phyloP scores from a whole-genome alignment of 305 asterid genomes.

The Fraxinus baroniana region DNA sequence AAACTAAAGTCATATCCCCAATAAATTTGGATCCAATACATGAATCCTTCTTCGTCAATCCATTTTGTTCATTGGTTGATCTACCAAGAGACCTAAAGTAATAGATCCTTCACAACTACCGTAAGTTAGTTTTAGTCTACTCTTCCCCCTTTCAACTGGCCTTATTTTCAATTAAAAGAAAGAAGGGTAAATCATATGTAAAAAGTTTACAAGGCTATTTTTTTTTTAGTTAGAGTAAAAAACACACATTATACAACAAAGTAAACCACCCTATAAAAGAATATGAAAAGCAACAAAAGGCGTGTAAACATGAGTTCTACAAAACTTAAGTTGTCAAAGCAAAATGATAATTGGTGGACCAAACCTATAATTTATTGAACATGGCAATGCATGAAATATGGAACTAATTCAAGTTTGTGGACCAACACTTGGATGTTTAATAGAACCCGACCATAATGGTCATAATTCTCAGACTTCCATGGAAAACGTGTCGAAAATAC shows the following conservation, averaged over 20 bases:
- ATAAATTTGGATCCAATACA: neutral
- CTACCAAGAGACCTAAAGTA: neutral
- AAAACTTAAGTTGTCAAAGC: neutral
- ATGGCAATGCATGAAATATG: neutral
- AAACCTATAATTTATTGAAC: neutral
- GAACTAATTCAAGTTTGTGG: neutral
- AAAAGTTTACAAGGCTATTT: neutral
- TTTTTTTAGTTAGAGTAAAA: neutral
- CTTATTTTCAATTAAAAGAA: neutral
- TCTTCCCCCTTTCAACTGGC: neutral
- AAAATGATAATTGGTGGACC: neutral
- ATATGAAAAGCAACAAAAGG: neutral
- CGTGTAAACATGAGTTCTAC: neutral
- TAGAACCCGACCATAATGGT: neutral
- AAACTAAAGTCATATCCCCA: neutral
- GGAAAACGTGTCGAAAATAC: neutral
- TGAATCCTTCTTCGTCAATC: neutral
- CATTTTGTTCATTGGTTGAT: neutral
- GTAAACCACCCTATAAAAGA: neutral
- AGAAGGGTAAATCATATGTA: neutral
- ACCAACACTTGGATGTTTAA: neutral
- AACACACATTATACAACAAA: neutral
- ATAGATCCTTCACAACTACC: neutral
- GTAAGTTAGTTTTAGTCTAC: neutral
- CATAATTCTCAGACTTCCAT: neutral